Evolutionary conservation across 495 filamentous ascomycete species (phyloP), one percentile per base, ranked within the genome.

Genomic region (Podospora conica): DNA sequence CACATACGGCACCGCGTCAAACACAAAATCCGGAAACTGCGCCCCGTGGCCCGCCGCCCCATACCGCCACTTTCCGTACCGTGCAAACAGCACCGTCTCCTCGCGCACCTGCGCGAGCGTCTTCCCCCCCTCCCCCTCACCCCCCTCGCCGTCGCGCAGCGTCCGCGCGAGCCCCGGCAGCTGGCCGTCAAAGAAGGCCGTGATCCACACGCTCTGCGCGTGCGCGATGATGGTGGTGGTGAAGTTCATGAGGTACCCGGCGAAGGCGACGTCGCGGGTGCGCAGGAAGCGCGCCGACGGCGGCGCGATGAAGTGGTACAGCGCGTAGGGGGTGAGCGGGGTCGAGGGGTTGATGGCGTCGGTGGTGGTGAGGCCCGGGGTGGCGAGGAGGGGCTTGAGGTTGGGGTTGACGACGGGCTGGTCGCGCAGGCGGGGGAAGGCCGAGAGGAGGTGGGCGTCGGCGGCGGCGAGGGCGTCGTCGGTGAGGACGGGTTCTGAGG

Each of bases 1-100:
- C 3, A 92, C 72, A 70, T 93, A 96, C n/a, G 91, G 88, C 55
- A 93, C 67, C 2, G 82, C 84, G 73, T 95, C 91, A 70, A 92
- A 93, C 58, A 90, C 86, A 64, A 91, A 85, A 69, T 91, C 90
- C 0, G 88, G 88, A 65, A 85, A 86, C 64, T 84, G 81, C 22
- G 75, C 75, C 0, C 88, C 90, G 63, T 84, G 86, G 2, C 89
- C 90, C 3, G 79, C 82, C 0, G 87, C 40, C 15, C 40, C 87
- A 68, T 87, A 89, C 9, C 91, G 78, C 85, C 86, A 90, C 66
- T 83, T 83, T 0, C 89, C 87, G 69, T 88, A 93, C 11, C 90
- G 84, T 21, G 82, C 83, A 70, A 87, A 80, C 64, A 94, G 75
- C 15, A 85, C 79, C 0, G 87, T 87, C 68, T 90, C 86, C 72